phyloP scores from a whole-genome alignment of 805 yeast genomes.

The Metschnikowia santaceciliae region DNA sequence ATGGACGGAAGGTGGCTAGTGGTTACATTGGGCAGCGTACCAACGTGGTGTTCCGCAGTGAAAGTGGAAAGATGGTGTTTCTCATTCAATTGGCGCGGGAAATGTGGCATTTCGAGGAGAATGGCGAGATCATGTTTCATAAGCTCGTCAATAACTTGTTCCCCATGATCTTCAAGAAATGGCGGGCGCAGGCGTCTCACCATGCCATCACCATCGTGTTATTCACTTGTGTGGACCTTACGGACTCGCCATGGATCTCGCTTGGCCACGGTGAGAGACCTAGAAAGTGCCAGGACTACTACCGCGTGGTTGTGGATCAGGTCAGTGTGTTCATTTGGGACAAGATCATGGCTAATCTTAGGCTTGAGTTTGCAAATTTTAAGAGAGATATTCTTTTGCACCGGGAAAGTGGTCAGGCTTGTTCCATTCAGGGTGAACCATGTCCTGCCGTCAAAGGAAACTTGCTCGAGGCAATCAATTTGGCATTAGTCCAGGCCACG shows the following conservation, averaged over 20 bases:
- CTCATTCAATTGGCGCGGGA: conserved; percentile 87
- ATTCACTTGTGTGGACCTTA: conserved; percentile 75
- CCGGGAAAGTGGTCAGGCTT: conserved; percentile 22
- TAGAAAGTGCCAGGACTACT: conserved; percentile 68
- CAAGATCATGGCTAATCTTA: conserved; percentile 80
- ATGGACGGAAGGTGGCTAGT: conserved; percentile 68
- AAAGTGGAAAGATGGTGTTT: conserved; percentile 78
- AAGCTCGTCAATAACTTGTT: conserved; percentile 87
- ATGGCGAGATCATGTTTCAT: conserved; percentile 91
- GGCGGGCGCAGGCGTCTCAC: conserved; percentile 85
- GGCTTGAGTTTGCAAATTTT: conserved; percentile 81
- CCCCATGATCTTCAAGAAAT: conserved; percentile 81
- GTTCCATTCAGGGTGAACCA: conserved; percentile 48
- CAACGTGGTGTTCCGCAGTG: conserved; percentile 82
- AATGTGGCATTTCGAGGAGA: conserved; percentile 98
- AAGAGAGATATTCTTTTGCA: conserved; percentile 65
- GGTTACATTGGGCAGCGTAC: conserved; percentile 75
- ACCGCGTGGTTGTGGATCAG: conserved; percentile 92
- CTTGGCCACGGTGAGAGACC: conserved; percentile 70
- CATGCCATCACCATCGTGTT: conserved; percentile 87
- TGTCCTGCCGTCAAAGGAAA: conserved; percentile 90
- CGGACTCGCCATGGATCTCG: conserved; percentile 49
- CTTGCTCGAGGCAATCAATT: conserved; percentile 77
- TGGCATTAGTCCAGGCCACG: conserved; percentile 73
- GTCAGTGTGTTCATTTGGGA: conserved; percentile 87